Percentiles rank a stretch among this genome's conserved stretches.
Conservation (phyloP, 1,139 yeast species). For the Taiozyma sp. region DNA sequence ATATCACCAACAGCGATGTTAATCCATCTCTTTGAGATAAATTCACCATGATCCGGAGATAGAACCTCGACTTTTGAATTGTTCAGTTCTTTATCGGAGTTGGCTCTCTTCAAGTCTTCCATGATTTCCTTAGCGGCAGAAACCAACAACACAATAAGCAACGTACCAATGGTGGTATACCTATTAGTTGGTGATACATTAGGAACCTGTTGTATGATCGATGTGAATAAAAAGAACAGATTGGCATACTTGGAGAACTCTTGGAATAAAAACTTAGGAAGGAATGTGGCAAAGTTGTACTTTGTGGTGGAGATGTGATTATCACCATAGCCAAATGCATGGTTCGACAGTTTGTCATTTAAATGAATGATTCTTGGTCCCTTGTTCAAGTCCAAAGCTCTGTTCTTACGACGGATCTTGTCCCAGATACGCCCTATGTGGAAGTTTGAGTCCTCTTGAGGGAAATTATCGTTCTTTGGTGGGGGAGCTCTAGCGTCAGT, state of each 20-base stretch:
- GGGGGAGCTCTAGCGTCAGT: conserved; percentile 13
- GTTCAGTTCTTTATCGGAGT: conserved; percentile 86
- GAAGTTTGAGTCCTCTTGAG: conserved; percentile 34
- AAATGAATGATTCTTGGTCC: conserved; percentile 70
- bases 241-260: conserved; percentile 98
- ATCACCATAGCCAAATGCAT: conserved; percentile 55
- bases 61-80: conserved; percentile 70
- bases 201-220: conserved; percentile 95
- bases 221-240: conserved; percentile 86
- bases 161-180: conserved; percentile 91
- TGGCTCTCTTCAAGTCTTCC: conserved; percentile 86
- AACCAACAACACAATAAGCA: conserved; percentile 75
- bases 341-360: conserved; percentile 54
- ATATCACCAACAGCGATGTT: conserved; percentile 89
- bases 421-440: conserved; percentile 53
- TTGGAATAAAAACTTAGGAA: conserved; percentile 92
- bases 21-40: conserved; percentile 72
- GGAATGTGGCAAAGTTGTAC: conserved; percentile 86
- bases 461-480: conserved; percentile 7
- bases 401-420: conserved; percentile 35
- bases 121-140: conserved; percentile 89
- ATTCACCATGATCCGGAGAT: conserved; percentile 54
- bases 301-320: conserved; percentile 97
- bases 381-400: conserved; percentile 26
- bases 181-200: conserved; percentile 94